Base-by-base conservation (phyloP, 352 stramenopile genomes). In the Globisporangium abappressorium region DNA sequence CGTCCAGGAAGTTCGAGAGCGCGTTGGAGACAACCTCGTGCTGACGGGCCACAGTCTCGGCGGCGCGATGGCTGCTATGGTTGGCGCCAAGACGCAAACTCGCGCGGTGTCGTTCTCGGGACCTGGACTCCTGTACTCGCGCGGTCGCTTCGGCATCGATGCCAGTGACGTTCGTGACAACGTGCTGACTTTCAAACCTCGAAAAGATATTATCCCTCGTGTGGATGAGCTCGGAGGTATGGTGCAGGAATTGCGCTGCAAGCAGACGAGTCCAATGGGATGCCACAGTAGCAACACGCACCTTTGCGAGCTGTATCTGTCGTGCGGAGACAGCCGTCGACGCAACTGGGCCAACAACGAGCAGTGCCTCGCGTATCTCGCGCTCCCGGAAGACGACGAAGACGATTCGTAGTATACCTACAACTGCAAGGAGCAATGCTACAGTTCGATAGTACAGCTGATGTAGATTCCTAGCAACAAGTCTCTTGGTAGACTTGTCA, bases 31-130 rank as follows among this genome's bases (percentile, higher is more conserved):
- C 41, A 82, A 85, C 53, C 70, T 94, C 41, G 81, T 94, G 30
- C 64, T 94, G 65, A 93, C 86, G 12, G 86, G 86, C 41, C 86
- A 94, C 73, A 92, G 82, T 73, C 76, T 94, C 18, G 86, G 86
- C 12, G 86, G 86, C 18, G 76, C 86, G 7, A 92, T 94, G 61
- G 86, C 86, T 8, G 86, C 81, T 4, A 89, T 93, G 84, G 74
- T 89, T 24, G 86, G 84, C 15, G 86, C 86, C 33, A 91, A 88
- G 68, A 89, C 82, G 14, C 81, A 93, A 49, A 82, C 84, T 8
- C 84, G 79, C 18, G 86, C 83, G 7, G 82, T 94, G 28, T 93
- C 84, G 14, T 91, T 94, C 65, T 93, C 86, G 4, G 84, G 86
- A 0, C 86, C 86, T 3, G 86, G 86, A 0, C 69, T 93, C 18